A percentile compares a stretch with the other conserved stretches of the same genome.
Evolutionary conservation across 768 basidiomycete species (phyloP).

Genomic region (Lentinus brumalis): DNA sequence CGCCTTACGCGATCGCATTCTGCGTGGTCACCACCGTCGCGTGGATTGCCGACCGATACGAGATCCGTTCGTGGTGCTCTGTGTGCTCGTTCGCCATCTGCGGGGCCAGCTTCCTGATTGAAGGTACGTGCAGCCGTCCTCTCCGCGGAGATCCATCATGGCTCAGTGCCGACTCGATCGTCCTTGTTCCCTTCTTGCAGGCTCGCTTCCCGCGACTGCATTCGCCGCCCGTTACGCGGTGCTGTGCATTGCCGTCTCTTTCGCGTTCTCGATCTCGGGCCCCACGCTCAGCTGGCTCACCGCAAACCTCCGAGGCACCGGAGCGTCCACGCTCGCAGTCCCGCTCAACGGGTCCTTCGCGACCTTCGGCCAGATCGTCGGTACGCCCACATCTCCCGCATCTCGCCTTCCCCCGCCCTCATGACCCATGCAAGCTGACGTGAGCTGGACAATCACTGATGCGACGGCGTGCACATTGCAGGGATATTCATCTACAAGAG

Average conservation of each 20-base stretch:
- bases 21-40: slow-evolving; percentile 23
- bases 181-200: slow-evolving; percentile 4
- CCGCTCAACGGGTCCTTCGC: slow-evolving; percentile 38
- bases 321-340: slow-evolving; percentile 34
- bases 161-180: background rate
- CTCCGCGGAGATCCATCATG: background rate
- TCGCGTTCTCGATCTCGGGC: slow-evolving; percentile 36
- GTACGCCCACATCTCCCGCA: slow-evolving; percentile 13
- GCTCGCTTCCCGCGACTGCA: slow-evolving; percentile 22
- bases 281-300: slow-evolving; percentile 40
- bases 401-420: background rate
- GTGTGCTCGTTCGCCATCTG: slow-evolving; percentile 19
- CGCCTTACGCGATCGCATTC: slow-evolving; percentile 41
- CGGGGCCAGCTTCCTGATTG: slow-evolving; percentile 21
- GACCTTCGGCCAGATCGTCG: slow-evolving; percentile 38
- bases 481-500: slow-evolving; percentile 34
- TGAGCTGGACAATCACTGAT: background rate
- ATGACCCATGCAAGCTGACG: background rate
- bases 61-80: slow-evolving; percentile 20
- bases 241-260: slow-evolving; percentile 35
- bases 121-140: slow-evolving; percentile 15
- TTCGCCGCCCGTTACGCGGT: slow-evolving; percentile 35
- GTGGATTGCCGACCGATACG: slow-evolving; percentile 22
- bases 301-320: slow-evolving; percentile 35
- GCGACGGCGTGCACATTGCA: background rate